These are phyloP conservation scores for Fusarium albosuccineum DNA, from an alignment of 2,329 filamentous ascomycete species.

Conservation along the genomic window DNA sequence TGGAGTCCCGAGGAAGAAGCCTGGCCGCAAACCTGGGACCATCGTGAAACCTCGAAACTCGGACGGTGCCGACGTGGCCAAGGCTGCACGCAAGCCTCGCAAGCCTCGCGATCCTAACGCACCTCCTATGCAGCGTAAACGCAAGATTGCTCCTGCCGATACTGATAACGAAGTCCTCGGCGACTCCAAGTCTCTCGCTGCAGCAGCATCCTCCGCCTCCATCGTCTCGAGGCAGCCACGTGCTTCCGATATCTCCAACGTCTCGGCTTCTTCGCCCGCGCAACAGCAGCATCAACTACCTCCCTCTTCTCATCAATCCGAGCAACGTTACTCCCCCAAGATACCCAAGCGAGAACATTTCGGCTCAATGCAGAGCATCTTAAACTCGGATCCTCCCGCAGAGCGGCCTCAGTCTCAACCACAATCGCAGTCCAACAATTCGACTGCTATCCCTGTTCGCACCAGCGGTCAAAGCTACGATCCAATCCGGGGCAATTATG, in stretches of 20 bases:
- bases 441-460: slow-evolving; percentile 61
- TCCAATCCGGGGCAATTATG: slow-evolving; percentile 84
- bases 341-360: slow-evolving; percentile 65
- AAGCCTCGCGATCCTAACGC: slow-evolving; percentile 73
- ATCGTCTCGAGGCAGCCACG: slow-evolving; percentile 40
- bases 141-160: slow-evolving; percentile 62
- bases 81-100: slow-evolving; percentile 63
- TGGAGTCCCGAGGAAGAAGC: slow-evolving; percentile 72
- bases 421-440: slow-evolving; percentile 54
- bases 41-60: slow-evolving; percentile 60
- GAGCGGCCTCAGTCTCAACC: slow-evolving; percentile 40
- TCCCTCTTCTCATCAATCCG: slow-evolving; percentile 38
- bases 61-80: slow-evolving; percentile 56
- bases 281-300: slow-evolving; percentile 49
- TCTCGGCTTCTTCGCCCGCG: slow-evolving; percentile 43
- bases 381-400: slow-evolving; percentile 62
- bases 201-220: slow-evolving; percentile 44
- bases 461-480: slow-evolving; percentile 89
- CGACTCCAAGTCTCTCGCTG: slow-evolving; percentile 52
- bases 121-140: slow-evolving; percentile 66
- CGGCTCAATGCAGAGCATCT: slow-evolving; percentile 67
- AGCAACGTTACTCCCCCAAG: slow-evolving; percentile 58
- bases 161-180: slow-evolving; percentile 53
- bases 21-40: slow-evolving; percentile 73
- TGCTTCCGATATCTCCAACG: slow-evolving; percentile 43